Conservation (phyloP, 371 early-diverging fungal species). For the Haplosporangium sp. region DNA sequence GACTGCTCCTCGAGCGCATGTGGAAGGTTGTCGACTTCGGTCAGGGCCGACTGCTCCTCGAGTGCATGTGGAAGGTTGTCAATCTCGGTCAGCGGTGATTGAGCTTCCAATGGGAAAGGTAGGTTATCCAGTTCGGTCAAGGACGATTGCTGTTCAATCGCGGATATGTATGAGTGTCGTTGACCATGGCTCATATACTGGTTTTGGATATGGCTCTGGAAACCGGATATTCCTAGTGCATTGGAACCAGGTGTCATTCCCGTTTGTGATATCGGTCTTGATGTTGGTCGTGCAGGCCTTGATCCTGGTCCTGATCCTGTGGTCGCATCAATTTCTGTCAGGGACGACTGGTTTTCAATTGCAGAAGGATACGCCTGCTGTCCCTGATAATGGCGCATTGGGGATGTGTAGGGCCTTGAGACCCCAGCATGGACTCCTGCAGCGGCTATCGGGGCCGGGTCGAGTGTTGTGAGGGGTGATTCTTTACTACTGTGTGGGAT, state of each 20-base stretch:
- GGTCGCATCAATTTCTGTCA: constrained; percentile 36
- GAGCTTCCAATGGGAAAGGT: constrained; percentile 15
- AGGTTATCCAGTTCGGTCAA: constrained; percentile 30
- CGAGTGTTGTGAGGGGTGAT: constrained; percentile 31
- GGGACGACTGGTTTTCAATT: constrained; percentile 39
- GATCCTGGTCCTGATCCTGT: not conserved
- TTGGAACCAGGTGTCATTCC: not conserved
- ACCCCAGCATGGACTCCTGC: constrained; percentile 10
- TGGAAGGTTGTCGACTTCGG: constrained; percentile 28
- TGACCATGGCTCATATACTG: not conserved
- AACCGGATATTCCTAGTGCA: no score
- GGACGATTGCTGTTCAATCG: constrained; percentile 40
- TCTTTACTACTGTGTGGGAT: constrained; percentile 2
- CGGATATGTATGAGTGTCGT: constrained; percentile 7
- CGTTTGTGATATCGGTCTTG: not conserved
- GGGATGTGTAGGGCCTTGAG: constrained; percentile 14
- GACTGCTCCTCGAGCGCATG: constrained; percentile 24
- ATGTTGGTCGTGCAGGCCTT: not conserved
- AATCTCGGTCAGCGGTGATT: constrained; percentile 27
- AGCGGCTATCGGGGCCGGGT: constrained; percentile 9
- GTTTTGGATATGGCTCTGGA: not conserved
- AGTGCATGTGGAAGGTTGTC: constrained; percentile 22
- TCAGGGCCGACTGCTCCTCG: constrained; percentile 38
- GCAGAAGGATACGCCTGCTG: constrained; percentile 17
- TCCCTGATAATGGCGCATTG: not conserved